Percentiles rank a stretch among this genome's conserved stretches.
Evolutionary conservation across 1,139 yeast species (phyloP).

Genomic region (Magnusiomyces sp.): DNA sequence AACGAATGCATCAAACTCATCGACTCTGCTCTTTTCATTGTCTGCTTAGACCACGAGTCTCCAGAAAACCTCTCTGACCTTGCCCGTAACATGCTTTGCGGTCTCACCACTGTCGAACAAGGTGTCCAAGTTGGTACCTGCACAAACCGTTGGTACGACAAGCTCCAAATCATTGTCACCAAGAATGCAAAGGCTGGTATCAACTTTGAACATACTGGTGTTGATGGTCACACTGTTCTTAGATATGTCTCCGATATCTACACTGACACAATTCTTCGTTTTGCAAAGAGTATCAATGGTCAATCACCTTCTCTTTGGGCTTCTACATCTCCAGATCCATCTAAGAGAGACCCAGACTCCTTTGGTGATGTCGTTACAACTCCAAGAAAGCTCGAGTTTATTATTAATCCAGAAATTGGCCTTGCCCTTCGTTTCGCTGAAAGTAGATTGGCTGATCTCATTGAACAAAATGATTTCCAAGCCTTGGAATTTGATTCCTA

Average conservation of each 20-base stretch:
- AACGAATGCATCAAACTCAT: slow-evolving; percentile 63
- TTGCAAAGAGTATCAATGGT: slow-evolving; percentile 75
- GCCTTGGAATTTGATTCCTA: slow-evolving; percentile 67
- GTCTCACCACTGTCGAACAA: slow-evolving; percentile 65
- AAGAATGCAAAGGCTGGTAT: slow-evolving; percentile 89
- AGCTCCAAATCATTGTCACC: slow-evolving; percentile 81
- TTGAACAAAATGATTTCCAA: slow-evolving; percentile 82
- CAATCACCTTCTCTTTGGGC: slow-evolving; percentile 77
- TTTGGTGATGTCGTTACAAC: slow-evolving; percentile 40
- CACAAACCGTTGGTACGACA: slow-evolving; percentile 92
- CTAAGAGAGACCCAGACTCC: slow-evolving; percentile 36
- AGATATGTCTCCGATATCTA: slow-evolving; percentile 84
- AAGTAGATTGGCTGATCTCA: slow-evolving; percentile 77
- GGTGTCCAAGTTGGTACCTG: slow-evolving; percentile 92
- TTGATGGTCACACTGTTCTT: slow-evolving; percentile 89
- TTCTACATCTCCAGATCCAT: slow-evolving; percentile 40
- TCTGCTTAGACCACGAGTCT: slow-evolving; percentile 72
- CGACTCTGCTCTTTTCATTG: slow-evolving; percentile 72
- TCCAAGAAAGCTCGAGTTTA: slow-evolving; percentile 88
- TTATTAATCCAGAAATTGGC: slow-evolving; percentile 65
- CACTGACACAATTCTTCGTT: slow-evolving; percentile 80
- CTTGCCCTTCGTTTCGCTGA: slow-evolving; percentile 84
- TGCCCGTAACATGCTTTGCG: slow-evolving; percentile 80
- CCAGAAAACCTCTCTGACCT: slow-evolving; percentile 59
- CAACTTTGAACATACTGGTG: slow-evolving; percentile 92